Conservation (phyloP, 2,329 filamentous ascomycete species). For the Fusarium sp. region DNA sequence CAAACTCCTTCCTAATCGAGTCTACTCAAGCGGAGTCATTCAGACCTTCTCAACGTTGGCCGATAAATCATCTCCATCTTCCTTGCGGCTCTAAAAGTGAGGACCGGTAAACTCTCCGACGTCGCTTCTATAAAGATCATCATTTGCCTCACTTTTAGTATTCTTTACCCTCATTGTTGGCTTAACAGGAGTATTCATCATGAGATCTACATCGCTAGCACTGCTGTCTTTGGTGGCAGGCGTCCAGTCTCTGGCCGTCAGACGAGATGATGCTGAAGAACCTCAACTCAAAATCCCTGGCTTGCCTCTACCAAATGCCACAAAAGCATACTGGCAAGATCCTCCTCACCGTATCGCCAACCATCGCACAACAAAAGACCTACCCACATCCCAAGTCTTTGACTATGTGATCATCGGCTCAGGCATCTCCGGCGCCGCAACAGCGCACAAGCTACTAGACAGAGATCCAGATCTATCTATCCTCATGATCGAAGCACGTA, state of each 20-base stretch:
- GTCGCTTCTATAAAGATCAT: background rate
- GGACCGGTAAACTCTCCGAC: background rate
- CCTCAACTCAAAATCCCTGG: conserved; percentile 21
- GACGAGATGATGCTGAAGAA: conserved; percentile 2
- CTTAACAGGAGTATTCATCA: background rate
- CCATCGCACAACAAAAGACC: conserved; percentile 16
- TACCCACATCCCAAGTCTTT: conserved; percentile 13
- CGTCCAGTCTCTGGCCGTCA: conserved; percentile 1
- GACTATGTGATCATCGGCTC: conserved; percentile 34
- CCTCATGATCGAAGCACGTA: conserved; percentile 24
- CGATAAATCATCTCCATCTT: conserved; percentile 1
- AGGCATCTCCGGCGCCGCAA: conserved; percentile 23
- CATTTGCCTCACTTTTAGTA: background rate
- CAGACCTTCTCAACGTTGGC: background rate
- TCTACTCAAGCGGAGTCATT: background rate
- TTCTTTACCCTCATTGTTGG: too few relatives aligned
- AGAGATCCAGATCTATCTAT: conserved; percentile 17
- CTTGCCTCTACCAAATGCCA: conserved; percentile 23
- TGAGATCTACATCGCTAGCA: conserved; percentile 11
- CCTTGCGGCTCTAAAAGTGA: conserved; percentile 1
- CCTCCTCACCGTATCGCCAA: conserved; percentile 32
- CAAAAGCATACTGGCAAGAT: conserved; percentile 30
- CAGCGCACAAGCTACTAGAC: conserved; percentile 27
- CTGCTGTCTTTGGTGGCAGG: conserved; percentile 10
- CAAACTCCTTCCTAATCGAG: conserved; percentile 6